These are phyloP conservation scores for Barnettozyma populi DNA, from an alignment of 805 yeast genomes.

Conservation along the genomic window DNA sequence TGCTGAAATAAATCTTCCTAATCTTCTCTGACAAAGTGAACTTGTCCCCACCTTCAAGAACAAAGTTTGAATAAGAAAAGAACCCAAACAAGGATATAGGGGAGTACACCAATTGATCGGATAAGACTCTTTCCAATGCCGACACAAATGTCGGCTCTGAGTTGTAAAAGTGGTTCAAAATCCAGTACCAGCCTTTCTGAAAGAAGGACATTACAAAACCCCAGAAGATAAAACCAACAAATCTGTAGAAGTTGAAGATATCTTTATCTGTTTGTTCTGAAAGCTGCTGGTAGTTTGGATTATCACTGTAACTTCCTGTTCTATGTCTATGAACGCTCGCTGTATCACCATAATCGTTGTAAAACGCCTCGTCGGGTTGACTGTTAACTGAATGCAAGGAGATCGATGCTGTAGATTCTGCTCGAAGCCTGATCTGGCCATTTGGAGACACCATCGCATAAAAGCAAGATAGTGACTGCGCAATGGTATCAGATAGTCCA, in stretches of 20 bases:
- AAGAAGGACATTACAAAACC: slow-evolving; percentile 77
- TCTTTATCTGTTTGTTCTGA: slow-evolving; percentile 23
- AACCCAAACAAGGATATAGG: slow-evolving; percentile 79
- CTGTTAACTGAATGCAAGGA: slow-evolving; percentile 13
- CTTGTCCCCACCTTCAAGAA: slow-evolving; percentile 69
- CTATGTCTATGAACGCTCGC: slow-evolving; percentile 21
- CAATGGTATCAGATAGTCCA: slow-evolving; percentile 89
- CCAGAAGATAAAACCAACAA: slow-evolving; percentile 81
- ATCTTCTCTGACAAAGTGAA: slow-evolving; percentile 61
- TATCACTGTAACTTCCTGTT: slow-evolving; percentile 24
- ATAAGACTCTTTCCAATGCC: slow-evolving; percentile 77
- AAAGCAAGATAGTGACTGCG: slow-evolving; percentile 46
- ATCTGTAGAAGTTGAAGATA: slow-evolving; percentile 59
- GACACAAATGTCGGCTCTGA: slow-evolving; percentile 81
- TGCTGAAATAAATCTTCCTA: slow-evolving; percentile 57
- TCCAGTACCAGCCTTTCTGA: slow-evolving; percentile 85
- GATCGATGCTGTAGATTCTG: slow-evolving; percentile 10
- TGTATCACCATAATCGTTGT: slow-evolving; percentile 28
- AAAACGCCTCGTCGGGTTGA: slow-evolving; percentile 21
- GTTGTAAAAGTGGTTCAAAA: slow-evolving; percentile 70
- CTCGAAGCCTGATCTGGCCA: slow-evolving; percentile 3
- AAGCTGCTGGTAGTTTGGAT: slow-evolving; percentile 27
- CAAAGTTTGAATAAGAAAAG: slow-evolving; percentile 77
- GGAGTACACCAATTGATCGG: slow-evolving; percentile 87
- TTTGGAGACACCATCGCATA: slow-evolving; percentile 10